Conservation (phyloP, 208 protist species). For the Sergeia podlipaevii region DNA sequence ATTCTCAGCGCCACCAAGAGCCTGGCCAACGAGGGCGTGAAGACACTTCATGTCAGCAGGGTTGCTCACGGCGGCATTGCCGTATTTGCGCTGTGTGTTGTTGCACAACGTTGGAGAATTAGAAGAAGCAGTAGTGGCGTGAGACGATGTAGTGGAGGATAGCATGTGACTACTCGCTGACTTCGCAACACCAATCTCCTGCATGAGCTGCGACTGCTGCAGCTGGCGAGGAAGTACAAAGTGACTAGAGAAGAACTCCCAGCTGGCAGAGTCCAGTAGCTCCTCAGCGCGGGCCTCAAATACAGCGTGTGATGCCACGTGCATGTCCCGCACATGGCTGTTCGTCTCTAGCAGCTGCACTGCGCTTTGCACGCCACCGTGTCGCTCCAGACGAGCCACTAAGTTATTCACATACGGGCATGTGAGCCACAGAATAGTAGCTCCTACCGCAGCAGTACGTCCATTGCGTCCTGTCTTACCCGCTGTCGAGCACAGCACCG, state of each 20-base stretch:
- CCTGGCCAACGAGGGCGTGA: constrained; percentile 81
- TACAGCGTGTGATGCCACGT: constrained; percentile 53
- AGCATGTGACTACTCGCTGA: neutral
- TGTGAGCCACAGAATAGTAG: constrained; percentile 84
- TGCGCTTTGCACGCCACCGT: constrained; percentile 39
- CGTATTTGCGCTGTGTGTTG: constrained; percentile 43
- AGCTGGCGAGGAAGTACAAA: too few species aligned
- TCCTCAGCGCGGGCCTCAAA: constrained; percentile 39
- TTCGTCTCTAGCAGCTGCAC: constrained; percentile 23
- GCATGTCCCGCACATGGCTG: constrained; percentile 10
- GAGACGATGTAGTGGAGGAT: neutral
- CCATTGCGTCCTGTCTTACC: constrained; percentile 73
- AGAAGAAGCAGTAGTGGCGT: neutral
- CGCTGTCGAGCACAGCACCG: constrained; percentile 70
- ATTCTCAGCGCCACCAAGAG: constrained; percentile 57
- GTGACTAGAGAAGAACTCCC: constrained; percentile 64
- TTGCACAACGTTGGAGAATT: neutral
- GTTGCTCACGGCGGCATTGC: constrained; percentile 79
- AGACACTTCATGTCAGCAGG: constrained; percentile 79
- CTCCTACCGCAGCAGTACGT: constrained; percentile 63
- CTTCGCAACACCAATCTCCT: neutral
- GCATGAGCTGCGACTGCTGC: neutral
- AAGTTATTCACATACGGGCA: constrained; percentile 78
- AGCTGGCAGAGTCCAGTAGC: constrained; percentile 41
- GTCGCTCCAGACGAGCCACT: constrained; percentile 65